phyloP scores from a whole-genome alignment of 139 green algal species.

The Yamagishiella unicocca region DNA sequence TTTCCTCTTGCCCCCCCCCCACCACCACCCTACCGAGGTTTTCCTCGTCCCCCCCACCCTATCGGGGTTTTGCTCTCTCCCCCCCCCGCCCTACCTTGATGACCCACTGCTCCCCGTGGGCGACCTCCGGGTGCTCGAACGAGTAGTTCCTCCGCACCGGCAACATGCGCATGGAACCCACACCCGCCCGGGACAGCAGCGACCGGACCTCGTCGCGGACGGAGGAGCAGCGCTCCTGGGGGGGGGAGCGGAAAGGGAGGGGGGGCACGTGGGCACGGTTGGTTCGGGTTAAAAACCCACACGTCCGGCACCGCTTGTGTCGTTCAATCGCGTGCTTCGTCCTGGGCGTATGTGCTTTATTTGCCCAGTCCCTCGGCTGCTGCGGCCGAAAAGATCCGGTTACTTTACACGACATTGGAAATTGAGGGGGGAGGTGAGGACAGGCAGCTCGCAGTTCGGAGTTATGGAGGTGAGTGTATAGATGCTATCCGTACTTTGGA shows the following conservation, averaged over 20 bases:
- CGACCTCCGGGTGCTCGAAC: constrained; percentile 89
- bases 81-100: constrained; percentile 84
- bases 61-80: background rate
- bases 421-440: too few species aligned
- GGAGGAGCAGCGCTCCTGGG: constrained; percentile 60
- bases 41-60: background rate
- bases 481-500: too few species aligned
- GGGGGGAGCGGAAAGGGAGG: background rate
- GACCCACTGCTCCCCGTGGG: constrained; percentile 89
- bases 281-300: too few species aligned
- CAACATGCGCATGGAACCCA: constrained; percentile 83
- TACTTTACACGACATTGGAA: too few species aligned
- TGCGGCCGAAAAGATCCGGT: too few species aligned
- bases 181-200: constrained; percentile 73
- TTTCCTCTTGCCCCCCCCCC: background rate
- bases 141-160: constrained; percentile 93
- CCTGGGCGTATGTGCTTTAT: too few species aligned
- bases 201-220: constrained; percentile 76
- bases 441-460: too few species aligned
- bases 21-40: background rate
- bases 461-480: too few species aligned
- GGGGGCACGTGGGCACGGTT: background rate
- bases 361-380: too few species aligned
- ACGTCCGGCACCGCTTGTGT: too few species aligned
- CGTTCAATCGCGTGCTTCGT: too few species aligned